A percentile compares a stretch with the other conserved stretches of the same genome.
Conservation (phyloP, 2,329 filamentous ascomycete species). For the Pyricularia grisea region DNA sequence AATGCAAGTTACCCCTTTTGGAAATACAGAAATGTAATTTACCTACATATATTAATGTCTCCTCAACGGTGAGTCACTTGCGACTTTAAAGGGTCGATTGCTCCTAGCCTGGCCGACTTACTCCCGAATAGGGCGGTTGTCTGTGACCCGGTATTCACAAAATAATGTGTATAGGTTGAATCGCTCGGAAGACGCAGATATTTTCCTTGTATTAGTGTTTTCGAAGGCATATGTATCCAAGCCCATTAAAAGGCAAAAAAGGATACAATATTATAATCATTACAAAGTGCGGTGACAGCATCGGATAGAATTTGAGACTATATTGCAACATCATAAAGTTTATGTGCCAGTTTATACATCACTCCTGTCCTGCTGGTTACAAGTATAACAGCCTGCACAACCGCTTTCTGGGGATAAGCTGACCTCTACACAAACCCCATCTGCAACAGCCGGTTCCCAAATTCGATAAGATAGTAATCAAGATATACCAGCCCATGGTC, state of each 20-base stretch:
- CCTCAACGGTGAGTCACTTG: too few species aligned
- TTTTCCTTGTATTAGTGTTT: neutral
- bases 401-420: neutral
- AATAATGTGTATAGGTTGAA: too few species aligned
- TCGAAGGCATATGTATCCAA: neutral
- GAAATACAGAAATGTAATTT: too few species aligned
- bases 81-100: too few species aligned
- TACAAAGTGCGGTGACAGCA: neutral
- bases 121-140: too few species aligned
- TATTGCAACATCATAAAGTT: neutral
- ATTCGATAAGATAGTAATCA: conserved; percentile 34
- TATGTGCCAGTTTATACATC: neutral
- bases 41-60: too few species aligned
- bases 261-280: neutral
- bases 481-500: conserved; percentile 33
- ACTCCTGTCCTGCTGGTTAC: too few species aligned
- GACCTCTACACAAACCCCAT: conserved; percentile 15
- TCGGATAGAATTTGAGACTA: neutral
- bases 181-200: neutral
- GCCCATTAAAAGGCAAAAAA: neutral
- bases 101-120: too few species aligned
- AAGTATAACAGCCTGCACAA: neutral
- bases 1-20: too few species aligned
- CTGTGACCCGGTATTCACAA: too few species aligned
- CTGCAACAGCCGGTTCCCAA: conserved; percentile 31